Base-by-base conservation (phyloP, 345 rosid genomes). In the Fremontodendron californicum region DNA sequence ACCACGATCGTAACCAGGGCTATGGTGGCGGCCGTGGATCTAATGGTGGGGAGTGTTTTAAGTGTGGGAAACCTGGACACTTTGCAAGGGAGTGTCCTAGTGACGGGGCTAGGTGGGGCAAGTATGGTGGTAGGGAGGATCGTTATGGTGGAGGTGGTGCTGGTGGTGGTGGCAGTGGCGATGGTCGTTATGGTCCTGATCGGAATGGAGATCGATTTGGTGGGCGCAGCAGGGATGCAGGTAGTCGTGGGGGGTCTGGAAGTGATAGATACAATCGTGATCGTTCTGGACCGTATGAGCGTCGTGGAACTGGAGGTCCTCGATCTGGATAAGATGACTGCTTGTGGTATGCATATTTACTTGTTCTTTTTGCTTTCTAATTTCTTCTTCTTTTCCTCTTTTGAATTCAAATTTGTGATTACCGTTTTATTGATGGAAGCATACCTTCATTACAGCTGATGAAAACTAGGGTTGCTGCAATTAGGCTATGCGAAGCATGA, bases 11-110 rank as follows among this genome's bases (percentile, higher is more conserved):
- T n/a, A n/a, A n/a, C n/a, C n/a, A n/a, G 76, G 90, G 87, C 23
- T 81, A 81, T 86, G 94, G 89, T 27, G 80, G 91, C 35, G 85
- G 92, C 37, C 87, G 90, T 58, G 89, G 93, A 74, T 67, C 82
- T 63, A 86, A 85, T 81, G 89, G 93, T 75, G 97, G 96, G 77
- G 98, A 90, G 45, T 94, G 98, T 87, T 94, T 94, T 74, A 92
- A 88, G 82, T 94, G 98, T 65, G 97, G 97, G 72, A 94, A 94
- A 82, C 97, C 97, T 80, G 97, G 98, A 48, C 98, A 94, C 82
- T 94, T 94, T 83, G 97, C 98, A 37, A 83, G 98, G 83, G 98
- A 94, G 80, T 94, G 97, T 78, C 97, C 97, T 37, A 81, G 89
- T 81, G 98, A 89, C 77, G 88, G 86, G 33, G 86, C 76, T 74